phyloP scores from a whole-genome alignment of 495 filamentous ascomycete genomes.

The Oleoguttula mirabilis region DNA sequence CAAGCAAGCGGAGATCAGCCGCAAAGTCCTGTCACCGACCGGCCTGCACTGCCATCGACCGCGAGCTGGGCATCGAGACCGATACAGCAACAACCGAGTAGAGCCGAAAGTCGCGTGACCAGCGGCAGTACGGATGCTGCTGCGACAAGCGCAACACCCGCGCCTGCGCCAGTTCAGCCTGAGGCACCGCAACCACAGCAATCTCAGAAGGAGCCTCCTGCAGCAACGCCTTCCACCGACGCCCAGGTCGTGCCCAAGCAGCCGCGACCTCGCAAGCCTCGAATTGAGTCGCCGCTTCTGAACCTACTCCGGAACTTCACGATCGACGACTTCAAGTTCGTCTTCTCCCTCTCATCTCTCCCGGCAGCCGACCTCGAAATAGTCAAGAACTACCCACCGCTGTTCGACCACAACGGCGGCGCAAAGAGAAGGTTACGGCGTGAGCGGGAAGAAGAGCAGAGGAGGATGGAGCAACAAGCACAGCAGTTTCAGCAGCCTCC shows the following conservation, averaged over 20 bases:
- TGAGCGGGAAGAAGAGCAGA: conserved; percentile 51
- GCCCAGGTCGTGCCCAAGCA: not conserved
- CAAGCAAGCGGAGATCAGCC: conserved; percentile 67
- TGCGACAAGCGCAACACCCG: not conserved
- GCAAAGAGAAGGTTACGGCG: conserved; percentile 61
- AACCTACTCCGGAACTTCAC: conserved; percentile 40
- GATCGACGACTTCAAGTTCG: conserved; percentile 48
- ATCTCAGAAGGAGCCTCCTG: too few relatives aligned
- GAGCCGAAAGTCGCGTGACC: conserved; percentile 62
- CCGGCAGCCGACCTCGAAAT: conserved; percentile 42
- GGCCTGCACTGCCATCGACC: conserved; percentile 77
- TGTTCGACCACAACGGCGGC: conserved; percentile 71
- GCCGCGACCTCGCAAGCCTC: conserved; percentile 2
- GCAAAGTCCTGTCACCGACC: conserved; percentile 47
- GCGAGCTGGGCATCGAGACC: conserved; percentile 87
- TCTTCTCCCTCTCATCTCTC: conserved; percentile 42
- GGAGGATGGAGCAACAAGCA: conserved; percentile 44
- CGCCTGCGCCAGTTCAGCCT: conserved; percentile 3
- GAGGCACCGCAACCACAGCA: conserved; percentile 1
- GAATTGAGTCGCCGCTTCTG: conserved; percentile 3
- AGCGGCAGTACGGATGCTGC: conserved; percentile 53
- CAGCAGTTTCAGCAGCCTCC: conserved; percentile 39
- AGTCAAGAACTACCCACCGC: conserved; percentile 55
- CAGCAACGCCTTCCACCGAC: too few relatives aligned
- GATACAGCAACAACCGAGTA: conserved; percentile 51